A percentile compares a stretch with the other conserved stretches of the same genome.
These are phyloP conservation scores for Fusarium musae DNA, from an alignment of 2,329 filamentous ascomycete genomes.

Conservation along the genomic window DNA sequence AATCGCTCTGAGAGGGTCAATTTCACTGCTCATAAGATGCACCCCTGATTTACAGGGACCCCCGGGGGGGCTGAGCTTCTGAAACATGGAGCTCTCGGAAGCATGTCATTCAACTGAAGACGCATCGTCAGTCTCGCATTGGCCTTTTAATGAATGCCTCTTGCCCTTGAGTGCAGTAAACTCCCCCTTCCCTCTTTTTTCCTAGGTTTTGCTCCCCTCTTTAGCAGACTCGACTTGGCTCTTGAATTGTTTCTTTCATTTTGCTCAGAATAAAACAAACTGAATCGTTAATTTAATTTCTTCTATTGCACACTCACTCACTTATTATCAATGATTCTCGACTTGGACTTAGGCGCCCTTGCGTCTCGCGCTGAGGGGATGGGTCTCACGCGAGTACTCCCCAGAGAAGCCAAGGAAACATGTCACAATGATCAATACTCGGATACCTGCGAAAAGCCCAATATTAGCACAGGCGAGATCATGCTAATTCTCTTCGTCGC, in stretches of 20 bases:
- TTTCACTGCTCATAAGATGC: constrained; percentile 14
- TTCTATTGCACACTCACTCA: neutral
- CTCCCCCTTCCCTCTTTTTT: neutral
- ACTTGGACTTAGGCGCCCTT: constrained; percentile 8
- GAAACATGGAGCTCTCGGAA: constrained; percentile 37
- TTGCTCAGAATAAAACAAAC: neutral
- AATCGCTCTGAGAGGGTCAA: constrained; percentile 1
- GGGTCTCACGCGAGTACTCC: constrained; percentile 31
- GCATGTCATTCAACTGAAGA: constrained; percentile 5
- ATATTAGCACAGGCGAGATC: constrained; percentile 18
- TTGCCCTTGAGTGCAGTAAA: neutral
- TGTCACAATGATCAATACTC: constrained; percentile 24
- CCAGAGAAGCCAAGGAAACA: constrained; percentile 33
- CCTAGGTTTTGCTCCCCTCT: constrained; percentile 3
- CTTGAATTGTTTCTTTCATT: neutral
- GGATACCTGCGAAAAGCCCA: constrained; percentile 41
- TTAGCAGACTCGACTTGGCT: constrained; percentile 8
- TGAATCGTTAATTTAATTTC: constrained; percentile 22
- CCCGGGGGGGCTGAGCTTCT: constrained; percentile 31
- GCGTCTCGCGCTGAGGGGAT: constrained; percentile 15
- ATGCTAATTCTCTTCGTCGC: constrained; percentile 29
- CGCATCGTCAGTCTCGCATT: neutral
- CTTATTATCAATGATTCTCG: constrained; percentile 31
- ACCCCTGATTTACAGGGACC: constrained; percentile 8
- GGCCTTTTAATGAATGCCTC: constrained; percentile 25